Percentiles rank a stretch among this genome's conserved stretches.
Conservation (phyloP, 768 basidiomycete genomes). For the Termitomyces sp. region DNA sequence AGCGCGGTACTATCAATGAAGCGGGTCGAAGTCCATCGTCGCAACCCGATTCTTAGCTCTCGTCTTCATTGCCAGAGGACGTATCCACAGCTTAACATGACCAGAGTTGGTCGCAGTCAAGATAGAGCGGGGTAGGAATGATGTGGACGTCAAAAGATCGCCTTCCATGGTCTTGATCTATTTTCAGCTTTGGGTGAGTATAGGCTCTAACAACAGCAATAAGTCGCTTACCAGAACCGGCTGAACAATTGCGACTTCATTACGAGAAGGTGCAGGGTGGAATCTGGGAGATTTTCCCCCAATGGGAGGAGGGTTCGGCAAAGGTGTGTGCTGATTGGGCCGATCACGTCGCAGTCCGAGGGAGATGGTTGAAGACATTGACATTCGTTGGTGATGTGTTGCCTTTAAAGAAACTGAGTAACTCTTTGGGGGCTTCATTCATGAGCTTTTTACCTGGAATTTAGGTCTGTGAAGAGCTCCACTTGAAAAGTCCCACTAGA, state of each 20-base stretch:
- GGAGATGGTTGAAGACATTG: conserved; percentile 76
- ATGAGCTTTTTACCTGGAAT: conserved; percentile 37
- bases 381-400: conserved; percentile 67
- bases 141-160: conserved; percentile 70
- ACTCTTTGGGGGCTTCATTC: background rate
- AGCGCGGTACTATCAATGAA: background rate
- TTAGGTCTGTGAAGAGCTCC: conserved; percentile 89
- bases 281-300: conserved; percentile 50
- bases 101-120: conserved; percentile 77
- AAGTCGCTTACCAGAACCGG: conserved; percentile 69
- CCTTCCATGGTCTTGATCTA: conserved; percentile 80
- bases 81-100: conserved; percentile 79
- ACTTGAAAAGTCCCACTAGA: conserved; percentile 91
- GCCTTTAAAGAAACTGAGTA: conserved; percentile 25
- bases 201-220: background rate
- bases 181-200: background rate
- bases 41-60: conserved; percentile 17
- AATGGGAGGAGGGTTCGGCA: conserved; percentile 26
- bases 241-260: conserved; percentile 86
- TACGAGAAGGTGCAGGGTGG: conserved; percentile 87
- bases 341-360: conserved; percentile 62
- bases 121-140: conserved; percentile 74
- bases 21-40: conserved; percentile 11
- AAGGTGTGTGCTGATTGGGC: conserved; percentile 53
- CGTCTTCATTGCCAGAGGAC: conserved; percentile 55